Conservation (phyloP, 768 basidiomycete species). For the Mycena filopes region DNA sequence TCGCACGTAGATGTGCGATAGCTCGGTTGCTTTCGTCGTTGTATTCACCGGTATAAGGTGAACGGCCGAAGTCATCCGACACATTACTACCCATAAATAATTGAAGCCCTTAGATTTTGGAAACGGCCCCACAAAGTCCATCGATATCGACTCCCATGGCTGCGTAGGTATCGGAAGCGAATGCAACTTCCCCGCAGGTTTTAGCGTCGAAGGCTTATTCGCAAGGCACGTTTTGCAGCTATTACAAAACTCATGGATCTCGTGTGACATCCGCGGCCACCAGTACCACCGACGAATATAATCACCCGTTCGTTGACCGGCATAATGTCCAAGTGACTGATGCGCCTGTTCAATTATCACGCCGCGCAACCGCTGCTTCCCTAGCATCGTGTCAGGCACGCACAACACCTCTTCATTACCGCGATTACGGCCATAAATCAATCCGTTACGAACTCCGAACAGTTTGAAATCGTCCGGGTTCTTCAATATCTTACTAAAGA, state of each 20-base stretch:
- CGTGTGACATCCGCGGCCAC: constrained; percentile 33
- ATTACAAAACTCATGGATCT: constrained; percentile 20
- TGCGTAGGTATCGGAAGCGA: constrained; percentile 25
- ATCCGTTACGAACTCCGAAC: constrained; percentile 13
- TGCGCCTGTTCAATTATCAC: constrained; percentile 39
- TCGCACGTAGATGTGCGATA: constrained; percentile 28
- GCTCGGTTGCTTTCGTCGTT: constrained; percentile 28
- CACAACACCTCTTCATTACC: constrained; percentile 29
- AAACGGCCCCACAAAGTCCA: constrained; percentile 43
- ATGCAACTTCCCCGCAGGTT: constrained; percentile 33
- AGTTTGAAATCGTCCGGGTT: background rate
- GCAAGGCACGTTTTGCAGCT: constrained; percentile 29
- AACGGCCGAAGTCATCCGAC: constrained; percentile 20
- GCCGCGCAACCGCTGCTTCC: background rate
- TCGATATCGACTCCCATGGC: constrained; percentile 38
- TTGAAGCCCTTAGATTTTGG: constrained; percentile 35
- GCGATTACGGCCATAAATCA: constrained; percentile 14
- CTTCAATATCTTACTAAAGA: constrained; percentile 12
- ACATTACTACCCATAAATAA: constrained; percentile 36
- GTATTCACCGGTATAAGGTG: constrained; percentile 27
- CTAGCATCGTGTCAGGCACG: constrained; percentile 30
- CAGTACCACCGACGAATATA: constrained; percentile 49
- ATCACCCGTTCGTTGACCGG: constrained; percentile 38
- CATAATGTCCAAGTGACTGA: constrained; percentile 45
- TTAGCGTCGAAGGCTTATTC: constrained; percentile 13